These are phyloP conservation scores for Eucalyptus erythrocorys DNA, from an alignment of 345 rosid species.

Conservation along the genomic window DNA sequence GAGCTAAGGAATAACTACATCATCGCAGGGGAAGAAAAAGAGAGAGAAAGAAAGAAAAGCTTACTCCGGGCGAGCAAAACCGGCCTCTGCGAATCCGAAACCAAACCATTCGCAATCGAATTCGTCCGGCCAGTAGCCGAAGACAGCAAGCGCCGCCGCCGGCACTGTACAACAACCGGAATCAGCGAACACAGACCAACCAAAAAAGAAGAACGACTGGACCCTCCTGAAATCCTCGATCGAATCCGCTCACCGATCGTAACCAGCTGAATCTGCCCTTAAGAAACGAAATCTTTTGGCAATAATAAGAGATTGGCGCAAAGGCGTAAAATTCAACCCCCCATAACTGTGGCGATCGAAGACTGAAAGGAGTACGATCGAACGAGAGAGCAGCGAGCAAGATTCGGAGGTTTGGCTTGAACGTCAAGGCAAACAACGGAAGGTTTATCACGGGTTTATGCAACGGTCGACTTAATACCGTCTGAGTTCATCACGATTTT, in stretches of 20 bases:
- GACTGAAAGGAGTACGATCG: background rate
- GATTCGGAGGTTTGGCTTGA: background rate
- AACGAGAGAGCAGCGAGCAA: background rate
- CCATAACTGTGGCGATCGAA: background rate
- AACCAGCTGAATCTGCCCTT: background rate
- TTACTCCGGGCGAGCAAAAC: conserved; percentile 25
- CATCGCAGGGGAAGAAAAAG: background rate
- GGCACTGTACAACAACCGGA: conserved; percentile 18
- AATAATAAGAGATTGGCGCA: no score
- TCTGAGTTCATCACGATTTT: background rate
- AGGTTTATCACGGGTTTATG: background rate
- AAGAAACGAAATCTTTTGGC: background rate
- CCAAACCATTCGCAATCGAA: background rate
- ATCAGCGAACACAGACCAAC: background rate
- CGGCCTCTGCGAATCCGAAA: background rate
- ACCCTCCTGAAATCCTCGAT: background rate
- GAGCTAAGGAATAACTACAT: background rate
- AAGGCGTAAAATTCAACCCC: no score
- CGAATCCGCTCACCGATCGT: conserved; percentile 17
- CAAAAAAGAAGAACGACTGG: background rate
- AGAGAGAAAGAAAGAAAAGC: background rate
- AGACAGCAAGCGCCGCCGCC: conserved; percentile 32
- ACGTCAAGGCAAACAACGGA: background rate
- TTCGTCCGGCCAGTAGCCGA: conserved; percentile 1
- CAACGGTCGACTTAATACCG: background rate